Conservation (phyloP, 352 stramenopile genomes). For the Pythium grandisporangium region DNA sequence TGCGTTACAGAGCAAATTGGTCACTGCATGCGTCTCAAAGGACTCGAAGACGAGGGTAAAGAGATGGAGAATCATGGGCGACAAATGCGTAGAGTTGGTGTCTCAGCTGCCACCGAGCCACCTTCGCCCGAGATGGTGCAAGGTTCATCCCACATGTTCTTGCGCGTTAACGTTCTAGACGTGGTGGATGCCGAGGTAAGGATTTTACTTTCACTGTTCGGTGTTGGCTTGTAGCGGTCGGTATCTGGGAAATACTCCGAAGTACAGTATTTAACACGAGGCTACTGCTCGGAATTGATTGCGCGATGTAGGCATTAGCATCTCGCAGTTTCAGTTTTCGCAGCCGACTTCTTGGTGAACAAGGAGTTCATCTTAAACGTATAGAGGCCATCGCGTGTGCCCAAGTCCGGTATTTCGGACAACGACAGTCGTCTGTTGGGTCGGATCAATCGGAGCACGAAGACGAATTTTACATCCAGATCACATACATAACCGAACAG, state of each 20-base stretch:
- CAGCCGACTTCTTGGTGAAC: slow-evolving; percentile 47
- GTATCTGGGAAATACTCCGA: neutral
- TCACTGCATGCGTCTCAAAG: slow-evolving; percentile 51
- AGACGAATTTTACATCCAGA: slow-evolving; percentile 37
- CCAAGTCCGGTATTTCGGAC: slow-evolving; percentile 43
- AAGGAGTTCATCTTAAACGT: slow-evolving; percentile 54
- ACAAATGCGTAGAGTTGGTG: slow-evolving; percentile 51
- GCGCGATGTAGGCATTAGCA: slow-evolving; percentile 34
- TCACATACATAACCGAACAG: slow-evolving; percentile 38
- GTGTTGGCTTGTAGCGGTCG: neutral
- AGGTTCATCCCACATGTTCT: slow-evolving; percentile 6
- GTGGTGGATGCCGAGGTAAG: slow-evolving; percentile 19
- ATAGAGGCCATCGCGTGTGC: slow-evolving; percentile 42
- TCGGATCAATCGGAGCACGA: slow-evolving; percentile 7
- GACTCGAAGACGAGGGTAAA: slow-evolving; percentile 52
- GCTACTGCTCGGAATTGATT: too few species aligned
- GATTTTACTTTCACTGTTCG: neutral
- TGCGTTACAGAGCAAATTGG: slow-evolving; percentile 85
- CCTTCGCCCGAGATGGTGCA: too few species aligned
- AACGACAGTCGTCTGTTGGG: slow-evolving; percentile 18
- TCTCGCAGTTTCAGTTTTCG: slow-evolving; percentile 59
- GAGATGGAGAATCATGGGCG: slow-evolving; percentile 36
- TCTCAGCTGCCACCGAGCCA: slow-evolving; percentile 13
- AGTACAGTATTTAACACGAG: too few species aligned
- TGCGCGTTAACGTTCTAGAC: slow-evolving; percentile 19